A percentile compares a stretch with the other conserved stretches of the same genome.
Evolutionary conservation across 306 rosid species (phyloP).

Genomic region (Corylus heterophylla): DNA sequence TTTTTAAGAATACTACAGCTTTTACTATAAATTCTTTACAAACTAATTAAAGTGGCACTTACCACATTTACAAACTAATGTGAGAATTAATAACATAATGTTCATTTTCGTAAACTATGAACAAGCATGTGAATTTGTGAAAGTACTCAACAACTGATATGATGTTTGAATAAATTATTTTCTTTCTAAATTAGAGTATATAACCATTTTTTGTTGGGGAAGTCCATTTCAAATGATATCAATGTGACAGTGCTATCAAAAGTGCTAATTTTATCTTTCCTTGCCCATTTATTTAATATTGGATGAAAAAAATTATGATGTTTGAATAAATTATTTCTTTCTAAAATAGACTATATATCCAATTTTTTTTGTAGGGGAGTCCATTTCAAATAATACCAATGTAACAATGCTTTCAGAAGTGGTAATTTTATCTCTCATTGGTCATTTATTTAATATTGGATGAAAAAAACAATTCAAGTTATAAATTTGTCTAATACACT

Average conservation of each 20-base stretch:
- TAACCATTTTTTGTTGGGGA: conserved; percentile 28
- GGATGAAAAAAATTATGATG: too few species aligned
- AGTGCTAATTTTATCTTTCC: conserved; percentile 19
- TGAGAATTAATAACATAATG: too few species aligned
- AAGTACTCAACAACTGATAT: conserved; percentile 10
- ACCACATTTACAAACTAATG: too few species aligned
- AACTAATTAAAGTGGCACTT: too few species aligned
- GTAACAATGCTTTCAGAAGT: conserved; percentile 23
- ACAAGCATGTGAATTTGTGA: neutral
- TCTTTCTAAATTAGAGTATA: conserved; percentile 4
- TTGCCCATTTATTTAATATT: conserved; percentile 12
- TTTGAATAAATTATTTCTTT: neutral
- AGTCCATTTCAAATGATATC: conserved; percentile 15
- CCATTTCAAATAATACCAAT: conserved; percentile 21
- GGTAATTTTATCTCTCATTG: conserved; percentile 19
- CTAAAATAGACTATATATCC: neutral
- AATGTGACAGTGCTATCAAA: conserved; percentile 26
- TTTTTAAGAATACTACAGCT: too few species aligned
- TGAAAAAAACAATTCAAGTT: too few species aligned
- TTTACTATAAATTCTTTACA: too few species aligned
- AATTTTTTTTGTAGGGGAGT: conserved; percentile 26
- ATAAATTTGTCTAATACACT: too few species aligned
- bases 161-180: neutral
- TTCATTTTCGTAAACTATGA: too few species aligned
- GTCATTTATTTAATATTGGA: conserved; percentile 9